phyloP scores from a whole-genome alignment of 495 filamentous ascomycete species.

The Melanomma pulvis-pyrius region DNA sequence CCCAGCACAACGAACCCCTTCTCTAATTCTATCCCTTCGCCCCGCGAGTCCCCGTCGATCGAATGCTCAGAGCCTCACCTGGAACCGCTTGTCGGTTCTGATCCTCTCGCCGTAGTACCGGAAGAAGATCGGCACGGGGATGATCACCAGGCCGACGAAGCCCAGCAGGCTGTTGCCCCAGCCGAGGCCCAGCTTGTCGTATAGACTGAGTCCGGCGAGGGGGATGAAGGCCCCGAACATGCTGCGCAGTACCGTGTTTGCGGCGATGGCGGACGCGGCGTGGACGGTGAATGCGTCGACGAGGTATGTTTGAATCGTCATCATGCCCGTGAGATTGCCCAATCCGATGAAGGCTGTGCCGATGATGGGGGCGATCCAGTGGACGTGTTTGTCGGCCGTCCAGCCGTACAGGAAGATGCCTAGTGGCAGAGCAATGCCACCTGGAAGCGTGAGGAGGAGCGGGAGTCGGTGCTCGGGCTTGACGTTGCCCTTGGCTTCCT shows the following conservation, averaged over 20 bases:
- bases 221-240: slow-evolving; percentile 46
- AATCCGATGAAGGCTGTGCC: slow-evolving; percentile 44
- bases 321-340: slow-evolving; percentile 44
- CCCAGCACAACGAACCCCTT: too few species aligned
- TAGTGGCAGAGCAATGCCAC: slow-evolving; percentile 39
- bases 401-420: slow-evolving; percentile 48
- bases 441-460: slow-evolving; percentile 40
- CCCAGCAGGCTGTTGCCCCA: slow-evolving; percentile 47
- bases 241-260: slow-evolving; percentile 44
- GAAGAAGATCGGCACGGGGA: slow-evolving; percentile 44
- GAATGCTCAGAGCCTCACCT: slow-evolving; percentile 41
- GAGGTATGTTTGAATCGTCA: slow-evolving; percentile 48
- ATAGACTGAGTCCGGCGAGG: slow-evolving; percentile 43
- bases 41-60: too few species aligned
- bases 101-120: slow-evolving; percentile 45
- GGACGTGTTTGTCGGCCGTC: slow-evolving; percentile 40
- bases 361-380: slow-evolving; percentile 47
- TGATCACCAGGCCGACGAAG: slow-evolving; percentile 42
- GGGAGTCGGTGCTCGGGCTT: slow-evolving; percentile 48
- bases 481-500: slow-evolving; percentile 39
- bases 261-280: slow-evolving; percentile 46
- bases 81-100: slow-evolving; percentile 44
- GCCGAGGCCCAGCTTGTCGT: slow-evolving; percentile 43
- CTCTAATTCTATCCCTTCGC: not conserved
- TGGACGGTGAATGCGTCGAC: slow-evolving; percentile 45